Conservation (phyloP, 1,284 basidiomycete genomes). For the Heterobasidion parviporum region DNA sequence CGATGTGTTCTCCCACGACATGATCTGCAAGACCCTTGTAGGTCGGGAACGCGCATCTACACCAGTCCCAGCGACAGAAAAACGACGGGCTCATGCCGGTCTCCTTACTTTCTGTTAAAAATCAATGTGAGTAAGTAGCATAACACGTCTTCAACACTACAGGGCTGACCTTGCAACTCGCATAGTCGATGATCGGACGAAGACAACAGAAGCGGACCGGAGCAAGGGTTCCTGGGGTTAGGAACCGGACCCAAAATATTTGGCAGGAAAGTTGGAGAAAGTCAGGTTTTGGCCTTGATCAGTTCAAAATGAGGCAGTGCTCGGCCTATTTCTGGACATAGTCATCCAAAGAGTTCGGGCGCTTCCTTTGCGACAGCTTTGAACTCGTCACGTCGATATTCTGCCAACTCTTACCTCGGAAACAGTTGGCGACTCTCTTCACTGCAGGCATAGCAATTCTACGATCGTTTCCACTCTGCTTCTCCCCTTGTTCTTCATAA, state of each 20-base stretch:
- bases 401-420: too few relatives aligned
- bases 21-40: conserved; percentile 12
- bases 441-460: not conserved
- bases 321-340: too few relatives aligned
- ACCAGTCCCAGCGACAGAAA: conserved; percentile 16
- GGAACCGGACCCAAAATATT: too few relatives aligned
- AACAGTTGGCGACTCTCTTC: not conserved
- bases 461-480: not conserved
- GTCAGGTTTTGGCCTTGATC: too few relatives aligned
- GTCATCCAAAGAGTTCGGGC: too few relatives aligned
- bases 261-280: too few relatives aligned
- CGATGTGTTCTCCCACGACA: conserved; percentile 14
- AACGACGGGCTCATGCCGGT: conserved; percentile 8
- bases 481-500: not conserved
- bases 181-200: too few relatives aligned
- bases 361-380: too few relatives aligned
- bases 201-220: too few relatives aligned
- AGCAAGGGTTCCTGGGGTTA: too few relatives aligned
- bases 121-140: not conserved
- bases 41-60: conserved; percentile 8
- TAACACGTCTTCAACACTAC: not conserved
- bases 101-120: not conserved
- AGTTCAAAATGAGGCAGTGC: too few relatives aligned
- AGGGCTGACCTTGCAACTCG: not conserved
- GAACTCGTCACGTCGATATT: too few relatives aligned